phyloP scores from a whole-genome alignment of 2,329 filamentous ascomycete genomes.

The Graphilbum fragrans region DNA sequence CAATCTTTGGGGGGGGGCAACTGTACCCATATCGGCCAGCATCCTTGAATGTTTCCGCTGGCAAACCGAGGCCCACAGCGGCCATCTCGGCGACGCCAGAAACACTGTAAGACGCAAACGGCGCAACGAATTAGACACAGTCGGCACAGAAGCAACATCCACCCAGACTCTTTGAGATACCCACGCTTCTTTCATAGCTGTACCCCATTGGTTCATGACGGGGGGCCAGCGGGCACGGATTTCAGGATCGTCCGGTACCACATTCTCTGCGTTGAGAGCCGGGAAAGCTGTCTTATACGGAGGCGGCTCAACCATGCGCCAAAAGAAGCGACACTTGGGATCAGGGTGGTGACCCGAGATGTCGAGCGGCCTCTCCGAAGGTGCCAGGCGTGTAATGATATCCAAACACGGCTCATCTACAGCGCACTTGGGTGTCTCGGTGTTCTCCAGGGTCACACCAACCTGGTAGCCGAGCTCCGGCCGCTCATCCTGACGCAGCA shows the following conservation, averaged over 20 bases:
- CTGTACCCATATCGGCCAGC: slow-evolving; percentile 41
- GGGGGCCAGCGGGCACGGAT: slow-evolving; percentile 39
- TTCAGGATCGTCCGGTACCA: slow-evolving; percentile 35
- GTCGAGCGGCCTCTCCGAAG: slow-evolving; percentile 44
- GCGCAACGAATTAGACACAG: neutral
- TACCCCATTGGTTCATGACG: slow-evolving; percentile 45
- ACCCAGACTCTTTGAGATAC: too few species aligned
- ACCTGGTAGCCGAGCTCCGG: slow-evolving; percentile 49
- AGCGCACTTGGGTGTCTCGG: slow-evolving; percentile 51
- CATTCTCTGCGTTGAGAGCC: slow-evolving; percentile 40
- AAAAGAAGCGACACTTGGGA: slow-evolving; percentile 53
- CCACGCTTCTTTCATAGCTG: slow-evolving; percentile 48
- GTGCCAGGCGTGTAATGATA: slow-evolving; percentile 41
- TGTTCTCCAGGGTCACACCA: slow-evolving; percentile 50
- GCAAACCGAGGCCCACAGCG: slow-evolving; percentile 42
- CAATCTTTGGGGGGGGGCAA: too few species aligned
- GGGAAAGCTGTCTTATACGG: slow-evolving; percentile 44
- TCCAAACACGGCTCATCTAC: slow-evolving; percentile 48
- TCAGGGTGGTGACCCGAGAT: slow-evolving; percentile 43
- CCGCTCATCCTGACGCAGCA: slow-evolving; percentile 37
- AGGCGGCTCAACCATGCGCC: slow-evolving; percentile 42
- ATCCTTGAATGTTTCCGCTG: slow-evolving; percentile 37
- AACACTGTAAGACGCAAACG: too few species aligned
- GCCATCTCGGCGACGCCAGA: slow-evolving; percentile 46
- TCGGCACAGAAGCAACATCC: neutral